These are phyloP conservation scores for Clathrospora elynae DNA, from an alignment of 2,329 filamentous ascomycete species.

Conservation along the genomic window DNA sequence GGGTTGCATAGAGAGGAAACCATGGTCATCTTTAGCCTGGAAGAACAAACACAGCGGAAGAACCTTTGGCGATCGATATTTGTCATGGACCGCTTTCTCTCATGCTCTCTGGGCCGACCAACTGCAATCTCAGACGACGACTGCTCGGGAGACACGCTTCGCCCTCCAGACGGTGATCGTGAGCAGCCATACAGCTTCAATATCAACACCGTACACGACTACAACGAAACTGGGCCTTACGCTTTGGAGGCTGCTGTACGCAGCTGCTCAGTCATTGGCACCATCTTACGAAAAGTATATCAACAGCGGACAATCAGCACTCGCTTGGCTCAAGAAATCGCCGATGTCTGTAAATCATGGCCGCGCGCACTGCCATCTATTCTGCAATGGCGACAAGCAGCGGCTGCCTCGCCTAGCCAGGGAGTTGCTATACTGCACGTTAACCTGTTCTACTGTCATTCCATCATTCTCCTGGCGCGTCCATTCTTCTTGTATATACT, in stretches of 20 bases:
- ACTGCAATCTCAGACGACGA: slow-evolving; percentile 66
- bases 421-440: slow-evolving; percentile 66
- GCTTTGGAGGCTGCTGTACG: slow-evolving; percentile 63
- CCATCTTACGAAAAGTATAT: slow-evolving; percentile 65
- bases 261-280: slow-evolving; percentile 63
- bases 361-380: slow-evolving; percentile 54
- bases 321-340: slow-evolving; percentile 62
- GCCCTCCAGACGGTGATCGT: slow-evolving; percentile 33
- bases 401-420: slow-evolving; percentile 53
- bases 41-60: slow-evolving; percentile 56
- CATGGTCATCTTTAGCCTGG: slow-evolving; percentile 57
- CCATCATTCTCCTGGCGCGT: slow-evolving; percentile 66
- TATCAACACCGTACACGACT: slow-evolving; percentile 20
- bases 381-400: slow-evolving; percentile 60
- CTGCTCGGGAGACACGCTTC: slow-evolving; percentile 59
- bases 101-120: slow-evolving; percentile 66
- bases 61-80: slow-evolving; percentile 70
- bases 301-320: slow-evolving; percentile 64
- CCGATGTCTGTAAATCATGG: slow-evolving; percentile 60
- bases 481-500: slow-evolving; percentile 68
- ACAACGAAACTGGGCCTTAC: slow-evolving; percentile 45
- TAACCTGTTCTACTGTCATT: slow-evolving; percentile 66
- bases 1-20: slow-evolving; percentile 67
- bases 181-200: slow-evolving; percentile 25
- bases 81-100: slow-evolving; percentile 67